A percentile compares a stretch with the other conserved stretches of the same genome.
phyloP scores from a whole-genome alignment of 371 early-diverging fungal genomes.

The Choanephora cucurbitarum region DNA sequence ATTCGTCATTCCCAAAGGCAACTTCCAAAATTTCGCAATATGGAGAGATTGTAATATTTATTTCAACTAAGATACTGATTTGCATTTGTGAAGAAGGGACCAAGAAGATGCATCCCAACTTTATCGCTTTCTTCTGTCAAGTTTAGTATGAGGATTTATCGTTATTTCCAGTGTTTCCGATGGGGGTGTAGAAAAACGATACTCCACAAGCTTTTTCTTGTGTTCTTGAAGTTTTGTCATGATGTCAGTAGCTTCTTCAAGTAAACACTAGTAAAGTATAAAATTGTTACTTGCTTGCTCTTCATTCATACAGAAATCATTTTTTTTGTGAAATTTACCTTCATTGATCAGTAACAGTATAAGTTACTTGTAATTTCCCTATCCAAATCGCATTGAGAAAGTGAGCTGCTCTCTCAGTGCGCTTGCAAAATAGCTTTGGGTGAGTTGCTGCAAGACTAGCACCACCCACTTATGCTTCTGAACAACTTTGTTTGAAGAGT shows the following conservation, averaged over 20 bases:
- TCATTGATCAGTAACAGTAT: constrained; percentile 12
- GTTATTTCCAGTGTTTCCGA: constrained; percentile 6
- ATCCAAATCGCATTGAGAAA: constrained; percentile 1
- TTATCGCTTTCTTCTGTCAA: constrained; percentile 10
- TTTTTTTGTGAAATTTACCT: constrained; percentile 9
- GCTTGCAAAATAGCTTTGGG: too few species aligned
- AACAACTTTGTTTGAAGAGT: too few species aligned
- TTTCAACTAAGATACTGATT: constrained; percentile 6
- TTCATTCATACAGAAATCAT: constrained; percentile 12
- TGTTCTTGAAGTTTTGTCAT: constrained; percentile 12
- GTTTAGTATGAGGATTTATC: constrained; percentile 6
- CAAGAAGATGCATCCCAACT: constrained; percentile 8
- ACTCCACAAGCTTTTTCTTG: constrained; percentile 12
- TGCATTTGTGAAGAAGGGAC: constrained; percentile 10
- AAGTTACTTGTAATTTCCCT: not conserved
- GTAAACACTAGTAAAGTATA: constrained; percentile 13
- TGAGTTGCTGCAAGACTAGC: too few species aligned
- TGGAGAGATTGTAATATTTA: constrained; percentile 12
- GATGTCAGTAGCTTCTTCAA: constrained; percentile 11
- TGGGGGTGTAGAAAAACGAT: constrained; percentile 12
- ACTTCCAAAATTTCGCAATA: constrained; percentile 13
- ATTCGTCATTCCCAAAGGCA: constrained; percentile 19
- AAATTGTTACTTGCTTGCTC: constrained; percentile 8
- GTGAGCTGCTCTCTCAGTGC: not conserved
- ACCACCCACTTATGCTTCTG: too few species aligned